These are phyloP conservation scores for Echinochloa phyllopogon DNA, from an alignment of 176 grass and related monocot species.

Conservation along the genomic window DNA sequence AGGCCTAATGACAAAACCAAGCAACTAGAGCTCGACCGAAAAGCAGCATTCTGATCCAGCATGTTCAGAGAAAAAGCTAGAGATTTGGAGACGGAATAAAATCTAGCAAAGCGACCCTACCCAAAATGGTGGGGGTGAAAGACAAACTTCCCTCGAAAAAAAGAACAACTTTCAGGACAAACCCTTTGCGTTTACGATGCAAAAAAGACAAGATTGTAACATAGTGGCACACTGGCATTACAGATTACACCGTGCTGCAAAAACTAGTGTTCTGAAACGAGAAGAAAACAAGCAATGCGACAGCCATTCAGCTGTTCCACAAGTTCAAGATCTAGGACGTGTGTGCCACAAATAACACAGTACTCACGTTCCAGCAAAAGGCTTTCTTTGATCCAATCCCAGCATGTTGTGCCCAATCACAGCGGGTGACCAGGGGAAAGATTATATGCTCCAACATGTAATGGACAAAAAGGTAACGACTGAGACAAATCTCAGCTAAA, in stretches of 20 bases:
- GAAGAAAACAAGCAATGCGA: neutral
- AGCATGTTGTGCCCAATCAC: slow-evolving; percentile 22
- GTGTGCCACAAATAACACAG: neutral
- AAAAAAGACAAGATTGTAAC: neutral
- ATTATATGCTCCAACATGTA: slow-evolving; percentile 2
- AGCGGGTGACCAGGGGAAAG: neutral
- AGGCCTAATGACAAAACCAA: too few species aligned
- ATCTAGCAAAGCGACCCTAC: slow-evolving; percentile 19
- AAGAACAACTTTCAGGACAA: neutral
- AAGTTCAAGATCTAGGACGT: neutral
- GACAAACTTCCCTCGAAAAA: neutral
- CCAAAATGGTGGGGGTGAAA: neutral
- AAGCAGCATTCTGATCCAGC: neutral
- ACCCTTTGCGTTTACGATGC: neutral
- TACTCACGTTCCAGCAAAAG: neutral
- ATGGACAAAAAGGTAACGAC: neutral
- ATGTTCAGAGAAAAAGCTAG: slow-evolving; percentile 13
- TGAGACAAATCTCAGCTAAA: slow-evolving; percentile 12
- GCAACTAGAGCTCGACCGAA: neutral
- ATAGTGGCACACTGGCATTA: neutral
- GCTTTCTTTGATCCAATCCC: slow-evolving; percentile 28
- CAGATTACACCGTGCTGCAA: neutral
- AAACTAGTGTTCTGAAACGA: neutral
- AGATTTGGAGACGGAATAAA: slow-evolving; percentile 29
- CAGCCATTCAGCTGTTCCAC: neutral